phyloP scores from a whole-genome alignment of 768 basidiomycete species.

The Termitomyces sp. region DNA sequence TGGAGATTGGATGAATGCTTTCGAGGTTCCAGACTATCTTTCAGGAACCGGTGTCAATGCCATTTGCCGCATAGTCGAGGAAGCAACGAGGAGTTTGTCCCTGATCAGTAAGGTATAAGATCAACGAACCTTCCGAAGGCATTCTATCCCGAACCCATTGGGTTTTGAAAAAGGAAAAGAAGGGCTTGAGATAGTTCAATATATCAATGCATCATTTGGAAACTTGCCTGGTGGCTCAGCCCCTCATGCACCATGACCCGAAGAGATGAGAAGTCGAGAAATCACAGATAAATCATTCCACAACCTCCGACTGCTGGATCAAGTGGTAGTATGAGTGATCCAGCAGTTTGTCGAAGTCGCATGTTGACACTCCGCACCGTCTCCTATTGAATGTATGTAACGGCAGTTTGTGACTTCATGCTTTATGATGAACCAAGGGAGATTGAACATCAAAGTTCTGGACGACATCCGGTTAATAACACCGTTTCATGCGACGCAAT shows the following conservation, averaged over 20 bases:
- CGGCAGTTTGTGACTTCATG: background rate
- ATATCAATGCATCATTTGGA: background rate
- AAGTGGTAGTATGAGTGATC: background rate
- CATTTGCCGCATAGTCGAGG: background rate
- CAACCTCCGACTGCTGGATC: too few species aligned
- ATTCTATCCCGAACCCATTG: background rate
- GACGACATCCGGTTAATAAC: background rate
- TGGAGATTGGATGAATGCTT: background rate
- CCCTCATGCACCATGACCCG: background rate
- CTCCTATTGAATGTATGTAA: slow-evolving; percentile 1
- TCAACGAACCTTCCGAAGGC: background rate
- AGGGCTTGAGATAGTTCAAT: background rate
- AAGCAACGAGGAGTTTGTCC: background rate
- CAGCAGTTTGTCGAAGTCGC: background rate
- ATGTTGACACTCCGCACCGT: slow-evolving; percentile 5
- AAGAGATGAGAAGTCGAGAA: background rate
- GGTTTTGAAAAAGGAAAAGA: background rate
- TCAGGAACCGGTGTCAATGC: slow-evolving; percentile 1
- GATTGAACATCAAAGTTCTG: background rate
- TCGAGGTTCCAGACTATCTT: background rate
- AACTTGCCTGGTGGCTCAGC: background rate
- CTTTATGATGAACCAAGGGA: background rate
- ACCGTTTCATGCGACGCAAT: background rate
- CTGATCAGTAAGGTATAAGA: slow-evolving; percentile 1
- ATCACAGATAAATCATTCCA: background rate